These are phyloP conservation scores for Mollisiaceae sp. DNA, from an alignment of 2,329 filamentous ascomycete genomes.

Conservation along the genomic window DNA sequence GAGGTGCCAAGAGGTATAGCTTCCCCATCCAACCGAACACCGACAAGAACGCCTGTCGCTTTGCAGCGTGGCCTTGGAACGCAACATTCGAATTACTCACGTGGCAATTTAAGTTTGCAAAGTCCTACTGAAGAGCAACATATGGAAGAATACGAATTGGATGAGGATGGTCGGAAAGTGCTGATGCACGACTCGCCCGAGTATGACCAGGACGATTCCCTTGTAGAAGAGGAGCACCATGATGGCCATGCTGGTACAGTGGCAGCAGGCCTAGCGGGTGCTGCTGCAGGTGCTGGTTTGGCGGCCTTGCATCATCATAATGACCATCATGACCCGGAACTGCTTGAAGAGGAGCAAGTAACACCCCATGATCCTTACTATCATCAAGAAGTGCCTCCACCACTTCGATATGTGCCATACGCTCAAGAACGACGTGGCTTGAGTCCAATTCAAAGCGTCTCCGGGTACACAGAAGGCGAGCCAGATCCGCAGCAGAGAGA, in stretches of 20 bases:
- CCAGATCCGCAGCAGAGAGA: constrained; percentile 62
- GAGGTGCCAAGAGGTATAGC: constrained; percentile 66
- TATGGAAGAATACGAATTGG: constrained; percentile 44
- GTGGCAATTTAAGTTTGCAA: constrained; percentile 54
- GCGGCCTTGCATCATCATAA: constrained; percentile 46
- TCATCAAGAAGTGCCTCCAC: constrained; percentile 65
- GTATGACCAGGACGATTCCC: constrained; percentile 34
- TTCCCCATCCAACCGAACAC: constrained; percentile 65
- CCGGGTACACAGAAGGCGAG: constrained; percentile 78
- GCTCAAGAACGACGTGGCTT: constrained; percentile 72
- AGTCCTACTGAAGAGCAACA: constrained; percentile 52
- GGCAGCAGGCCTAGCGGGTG: constrained; percentile 37
- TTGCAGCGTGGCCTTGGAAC: constrained; percentile 66
- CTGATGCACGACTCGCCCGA: constrained; percentile 36
- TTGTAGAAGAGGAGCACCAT: constrained; percentile 42
- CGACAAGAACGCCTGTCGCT: constrained; percentile 63
- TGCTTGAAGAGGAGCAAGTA: constrained; percentile 31
- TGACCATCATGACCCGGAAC: constrained; percentile 38
- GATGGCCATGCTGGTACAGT: constrained; percentile 34
- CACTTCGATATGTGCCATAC: constrained; percentile 70
- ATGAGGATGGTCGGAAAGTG: constrained; percentile 43
- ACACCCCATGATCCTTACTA: constrained; percentile 48
- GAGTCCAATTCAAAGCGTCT: constrained; percentile 92
- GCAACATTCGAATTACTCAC: constrained; percentile 57
- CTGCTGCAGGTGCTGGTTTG: constrained; percentile 44